phyloP scores from a whole-genome alignment of 306 rosid species.

The Cajanus cajan region DNA sequence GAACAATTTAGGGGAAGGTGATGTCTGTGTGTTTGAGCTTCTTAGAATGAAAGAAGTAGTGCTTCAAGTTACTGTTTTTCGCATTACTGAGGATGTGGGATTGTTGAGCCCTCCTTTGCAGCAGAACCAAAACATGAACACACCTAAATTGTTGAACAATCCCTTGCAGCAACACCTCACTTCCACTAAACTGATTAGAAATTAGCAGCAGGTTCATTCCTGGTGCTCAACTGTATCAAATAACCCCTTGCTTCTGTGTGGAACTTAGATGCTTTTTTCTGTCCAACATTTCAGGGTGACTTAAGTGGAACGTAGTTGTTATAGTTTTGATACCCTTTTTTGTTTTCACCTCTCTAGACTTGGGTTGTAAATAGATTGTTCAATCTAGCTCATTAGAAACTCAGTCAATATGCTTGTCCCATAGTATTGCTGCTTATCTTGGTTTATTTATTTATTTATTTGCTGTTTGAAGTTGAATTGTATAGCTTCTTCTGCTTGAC shows the following conservation, averaged over 20 bases:
- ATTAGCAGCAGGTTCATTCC: constrained; percentile 33
- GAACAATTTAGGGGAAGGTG: constrained; percentile 93
- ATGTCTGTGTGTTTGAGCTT: constrained; percentile 91
- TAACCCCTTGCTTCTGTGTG: constrained; percentile 37
- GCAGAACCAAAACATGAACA: constrained; percentile 46
- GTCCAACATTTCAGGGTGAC: constrained; percentile 46
- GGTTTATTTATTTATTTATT: neutral
- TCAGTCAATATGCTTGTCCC: constrained; percentile 33
- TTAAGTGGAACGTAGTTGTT: constrained; percentile 27
- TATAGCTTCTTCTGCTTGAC: neutral
- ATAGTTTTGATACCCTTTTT: constrained; percentile 28
- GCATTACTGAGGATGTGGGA: constrained; percentile 59
- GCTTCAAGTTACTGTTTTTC: constrained; percentile 78
- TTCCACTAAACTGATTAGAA: constrained; percentile 48
- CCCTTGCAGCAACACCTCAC: constrained; percentile 34
- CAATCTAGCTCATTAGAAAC: constrained; percentile 40
- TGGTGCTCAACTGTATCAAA: constrained; percentile 39
- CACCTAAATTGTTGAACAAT: constrained; percentile 26
- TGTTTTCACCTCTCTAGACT: constrained; percentile 12
- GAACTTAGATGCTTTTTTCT: constrained; percentile 45
- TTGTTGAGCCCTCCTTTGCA: constrained; percentile 42
- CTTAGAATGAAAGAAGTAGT: constrained; percentile 64
- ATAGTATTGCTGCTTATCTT: neutral
- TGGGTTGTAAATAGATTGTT: constrained; percentile 61
- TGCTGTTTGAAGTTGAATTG: neutral